Conservation (phyloP, 495 filamentous ascomycete species). For the Hyaloscypha hepaticicola region DNA sequence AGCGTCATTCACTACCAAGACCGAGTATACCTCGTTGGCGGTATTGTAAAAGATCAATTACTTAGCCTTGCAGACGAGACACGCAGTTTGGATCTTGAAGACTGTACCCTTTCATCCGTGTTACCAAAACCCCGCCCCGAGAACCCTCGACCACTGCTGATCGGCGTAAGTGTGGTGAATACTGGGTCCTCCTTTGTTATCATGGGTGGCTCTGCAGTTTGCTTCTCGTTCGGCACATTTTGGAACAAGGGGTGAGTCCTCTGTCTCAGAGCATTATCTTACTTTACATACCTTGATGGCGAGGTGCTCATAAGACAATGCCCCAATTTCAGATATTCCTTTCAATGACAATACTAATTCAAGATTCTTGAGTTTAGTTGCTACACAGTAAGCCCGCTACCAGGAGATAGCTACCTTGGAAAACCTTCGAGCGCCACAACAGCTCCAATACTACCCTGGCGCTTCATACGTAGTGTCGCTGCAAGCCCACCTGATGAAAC, state of each 20-base stretch:
- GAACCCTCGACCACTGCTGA: slow-evolving; percentile 50
- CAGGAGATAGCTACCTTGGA: neutral
- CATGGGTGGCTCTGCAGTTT: slow-evolving; percentile 80
- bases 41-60: slow-evolving; percentile 39
- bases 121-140: neutral
- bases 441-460: neutral
- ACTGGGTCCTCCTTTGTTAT: slow-evolving; percentile 50
- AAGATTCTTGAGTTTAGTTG: no score
- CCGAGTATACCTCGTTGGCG: slow-evolving; percentile 46
- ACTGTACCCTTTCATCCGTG: neutral
- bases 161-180: slow-evolving; percentile 55
- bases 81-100: slow-evolving; percentile 6
- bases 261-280: no score
- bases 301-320: no score
- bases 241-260: slow-evolving; percentile 71
- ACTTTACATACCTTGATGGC: no score
- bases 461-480: neutral
- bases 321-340: no score
- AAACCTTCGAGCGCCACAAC: neutral
- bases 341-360: no score
- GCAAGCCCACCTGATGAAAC: neutral
- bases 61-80: slow-evolving; percentile 19
- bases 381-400: slow-evolving; percentile 31
- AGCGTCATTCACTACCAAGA: slow-evolving; percentile 31
- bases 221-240: slow-evolving; percentile 82